Conservation (phyloP, 176 grass and related monocot species). For the Paspalum notatum region DNA sequence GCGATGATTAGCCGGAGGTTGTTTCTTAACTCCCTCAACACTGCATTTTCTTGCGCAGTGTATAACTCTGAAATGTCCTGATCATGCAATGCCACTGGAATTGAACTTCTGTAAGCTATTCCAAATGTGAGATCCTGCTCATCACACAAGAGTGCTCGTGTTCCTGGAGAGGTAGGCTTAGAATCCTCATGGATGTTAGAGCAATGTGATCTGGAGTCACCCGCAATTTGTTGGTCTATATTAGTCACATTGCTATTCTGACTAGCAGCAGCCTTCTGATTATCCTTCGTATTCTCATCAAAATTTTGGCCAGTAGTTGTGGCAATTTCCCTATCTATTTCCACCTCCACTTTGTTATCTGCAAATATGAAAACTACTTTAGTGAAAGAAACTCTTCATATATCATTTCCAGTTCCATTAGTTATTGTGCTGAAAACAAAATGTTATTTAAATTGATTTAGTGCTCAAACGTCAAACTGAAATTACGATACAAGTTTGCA, state of each 20-base stretch:
- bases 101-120: constrained; percentile 37
- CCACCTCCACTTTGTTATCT: constrained; percentile 50
- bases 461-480: constrained; percentile 1
- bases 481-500: constrained; percentile 23
- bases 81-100: constrained; percentile 44
- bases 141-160: constrained; percentile 68
- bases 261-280: constrained; percentile 40
- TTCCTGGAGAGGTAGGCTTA: constrained; percentile 71
- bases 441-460: neutral
- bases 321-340: constrained; percentile 39
- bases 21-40: constrained; percentile 62
- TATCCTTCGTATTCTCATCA: constrained; percentile 13
- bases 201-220: constrained; percentile 34
- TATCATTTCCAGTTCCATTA: constrained; percentile 1
- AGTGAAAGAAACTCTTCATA: constrained; percentile 19
- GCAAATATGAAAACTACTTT: constrained; percentile 17
- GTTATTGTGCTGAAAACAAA: constrained; percentile 21
- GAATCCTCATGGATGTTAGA: constrained; percentile 46
- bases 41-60: constrained; percentile 55
- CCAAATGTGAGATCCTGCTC: constrained; percentile 62
- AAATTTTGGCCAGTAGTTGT: constrained; percentile 27
- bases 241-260: constrained; percentile 18
- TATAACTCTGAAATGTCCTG: constrained; percentile 56
- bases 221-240: constrained; percentile 39
- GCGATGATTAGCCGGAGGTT: constrained; percentile 53